These are phyloP conservation scores for Xylaria cubensis DNA, from an alignment of 495 filamentous ascomycete species.

Conservation along the genomic window DNA sequence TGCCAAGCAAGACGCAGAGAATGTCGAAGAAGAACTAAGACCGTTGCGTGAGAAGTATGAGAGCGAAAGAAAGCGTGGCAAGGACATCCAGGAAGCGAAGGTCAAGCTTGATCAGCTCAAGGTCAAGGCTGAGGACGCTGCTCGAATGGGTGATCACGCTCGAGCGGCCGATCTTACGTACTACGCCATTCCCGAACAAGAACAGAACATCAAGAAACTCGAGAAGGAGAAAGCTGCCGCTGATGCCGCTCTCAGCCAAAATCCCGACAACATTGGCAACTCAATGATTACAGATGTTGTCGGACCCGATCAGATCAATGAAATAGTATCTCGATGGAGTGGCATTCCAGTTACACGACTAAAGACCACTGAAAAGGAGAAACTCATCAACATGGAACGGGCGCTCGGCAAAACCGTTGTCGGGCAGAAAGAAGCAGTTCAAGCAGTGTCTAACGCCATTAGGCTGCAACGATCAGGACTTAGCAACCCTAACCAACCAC, in stretches of 20 bases:
- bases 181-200: slow-evolving; percentile 94
- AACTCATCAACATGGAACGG: slow-evolving; percentile 93
- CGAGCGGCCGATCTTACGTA: slow-evolving; percentile 92
- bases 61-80: slow-evolving; percentile 83
- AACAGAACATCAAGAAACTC: slow-evolving; percentile 75
- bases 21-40: slow-evolving; percentile 87
- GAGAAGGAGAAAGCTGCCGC: slow-evolving; percentile 79
- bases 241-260: slow-evolving; percentile 74
- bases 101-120: slow-evolving; percentile 87
- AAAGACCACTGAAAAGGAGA: slow-evolving; percentile 95
- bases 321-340: slow-evolving; percentile 95
- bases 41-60: slow-evolving; percentile 96
- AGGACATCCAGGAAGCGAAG: slow-evolving; percentile 94
- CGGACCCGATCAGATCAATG: slow-evolving; percentile 98
- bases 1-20: slow-evolving; percentile 88
- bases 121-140: slow-evolving; percentile 90
- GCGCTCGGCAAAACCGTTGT: slow-evolving; percentile 82
- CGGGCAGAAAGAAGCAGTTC: slow-evolving; percentile 94
- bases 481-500: slow-evolving; percentile 92
- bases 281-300: slow-evolving; percentile 90
- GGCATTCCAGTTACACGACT: slow-evolving; percentile 95
- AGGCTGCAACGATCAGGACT: slow-evolving; percentile 92
- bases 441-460: slow-evolving; percentile 93
- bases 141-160: slow-evolving; percentile 78
- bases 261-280: slow-evolving; percentile 63